These are phyloP conservation scores for Stenocarpella maydis DNA, from an alignment of 2,329 filamentous ascomycete genomes.

Conservation along the genomic window DNA sequence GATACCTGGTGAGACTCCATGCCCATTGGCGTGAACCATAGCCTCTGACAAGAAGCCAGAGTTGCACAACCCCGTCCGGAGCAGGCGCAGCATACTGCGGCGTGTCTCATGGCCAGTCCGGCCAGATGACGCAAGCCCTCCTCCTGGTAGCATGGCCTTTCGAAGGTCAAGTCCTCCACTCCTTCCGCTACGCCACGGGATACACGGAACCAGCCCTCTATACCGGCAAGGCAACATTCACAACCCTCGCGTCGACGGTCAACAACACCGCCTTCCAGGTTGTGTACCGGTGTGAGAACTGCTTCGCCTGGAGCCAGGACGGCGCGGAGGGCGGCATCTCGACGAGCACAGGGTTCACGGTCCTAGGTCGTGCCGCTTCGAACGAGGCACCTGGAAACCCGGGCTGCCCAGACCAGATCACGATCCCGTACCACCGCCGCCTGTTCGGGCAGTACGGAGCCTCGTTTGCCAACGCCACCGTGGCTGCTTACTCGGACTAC, in stretches of 20 bases:
- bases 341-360: conserved; percentile 41
- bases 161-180: conserved; percentile 56
- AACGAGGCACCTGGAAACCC: conserved; percentile 48
- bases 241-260: conserved; percentile 61
- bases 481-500: conserved; percentile 43
- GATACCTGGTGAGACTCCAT: conserved; percentile 11
- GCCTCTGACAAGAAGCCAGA: background rate
- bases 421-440: conserved; percentile 45
- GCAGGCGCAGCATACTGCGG: conserved; percentile 28
- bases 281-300: conserved; percentile 66
- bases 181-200: conserved; percentile 61
- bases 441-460: conserved; percentile 43
- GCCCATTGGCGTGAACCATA: background rate
- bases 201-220: conserved; percentile 64
- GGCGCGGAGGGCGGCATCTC: conserved; percentile 50
- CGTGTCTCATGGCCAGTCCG: conserved; percentile 36
- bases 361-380: conserved; percentile 61
- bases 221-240: conserved; percentile 64
- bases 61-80: conserved; percentile 30
- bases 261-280: conserved; percentile 64
- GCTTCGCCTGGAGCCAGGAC: conserved; percentile 56
- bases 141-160: conserved; percentile 62
- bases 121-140: conserved; percentile 61
- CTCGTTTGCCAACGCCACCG: conserved; percentile 38
- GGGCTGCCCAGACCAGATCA: conserved; percentile 43